Conservation (phyloP, 2,329 filamentous ascomycete genomes). For the Thyridium curvatum region DNA sequence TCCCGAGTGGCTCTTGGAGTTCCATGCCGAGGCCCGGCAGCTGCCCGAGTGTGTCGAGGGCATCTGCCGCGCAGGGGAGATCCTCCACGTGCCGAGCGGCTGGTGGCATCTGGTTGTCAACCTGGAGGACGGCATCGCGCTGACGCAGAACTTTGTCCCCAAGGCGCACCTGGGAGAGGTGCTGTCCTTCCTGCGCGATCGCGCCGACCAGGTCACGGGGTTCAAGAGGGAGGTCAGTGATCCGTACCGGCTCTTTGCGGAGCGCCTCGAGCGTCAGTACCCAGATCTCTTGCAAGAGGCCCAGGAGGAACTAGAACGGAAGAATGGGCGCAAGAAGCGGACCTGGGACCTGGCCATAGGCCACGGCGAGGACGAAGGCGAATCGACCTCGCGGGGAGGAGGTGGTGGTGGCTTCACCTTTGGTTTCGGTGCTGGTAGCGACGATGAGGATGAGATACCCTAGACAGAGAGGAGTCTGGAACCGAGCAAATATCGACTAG, state of each 20-base stretch:
- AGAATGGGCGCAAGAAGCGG: slow-evolving; percentile 60
- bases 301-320: slow-evolving; percentile 53
- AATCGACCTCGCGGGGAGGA: slow-evolving; percentile 22
- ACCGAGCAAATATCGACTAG: too few relatives aligned
- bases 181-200: slow-evolving; percentile 73
- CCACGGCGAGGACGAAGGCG: slow-evolving; percentile 20
- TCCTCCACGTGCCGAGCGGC: slow-evolving; percentile 85
- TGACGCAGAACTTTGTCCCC: slow-evolving; percentile 95
- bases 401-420: slow-evolving; percentile 56
- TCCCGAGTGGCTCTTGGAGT: slow-evolving; percentile 90
- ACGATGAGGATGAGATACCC: slow-evolving; percentile 40
- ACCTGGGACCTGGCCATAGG: slow-evolving; percentile 81
- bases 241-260: slow-evolving; percentile 69
- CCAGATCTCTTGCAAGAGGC: slow-evolving; percentile 64
- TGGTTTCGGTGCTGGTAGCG: slow-evolving; percentile 35
- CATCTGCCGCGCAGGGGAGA: slow-evolving; percentile 76
- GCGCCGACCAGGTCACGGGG: slow-evolving; percentile 79
- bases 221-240: slow-evolving; percentile 68
- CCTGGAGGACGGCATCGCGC: slow-evolving; percentile 72
- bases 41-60: slow-evolving; percentile 78
- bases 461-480: slow-evolving; percentile 18
- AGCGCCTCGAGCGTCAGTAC: slow-evolving; percentile 55
- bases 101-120: slow-evolving; percentile 99
- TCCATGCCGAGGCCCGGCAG: slow-evolving; percentile 74
- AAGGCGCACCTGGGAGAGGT: slow-evolving; percentile 66